Conservation (phyloP, 306 rosid genomes). For the Cercis canadensis region DNA sequence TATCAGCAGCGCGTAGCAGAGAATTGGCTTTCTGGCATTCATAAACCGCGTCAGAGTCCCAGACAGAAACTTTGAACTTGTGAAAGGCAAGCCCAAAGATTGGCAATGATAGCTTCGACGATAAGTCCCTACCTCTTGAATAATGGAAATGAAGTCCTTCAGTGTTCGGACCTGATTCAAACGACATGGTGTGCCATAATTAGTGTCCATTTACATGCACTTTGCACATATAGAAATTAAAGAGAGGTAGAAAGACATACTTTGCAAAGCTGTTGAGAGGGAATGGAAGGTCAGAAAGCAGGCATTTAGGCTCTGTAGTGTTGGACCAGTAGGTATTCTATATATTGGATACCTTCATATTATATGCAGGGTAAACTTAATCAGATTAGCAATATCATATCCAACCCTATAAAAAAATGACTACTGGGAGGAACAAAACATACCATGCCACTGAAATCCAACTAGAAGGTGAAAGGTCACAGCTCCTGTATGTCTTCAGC, state of each 20-base stretch:
- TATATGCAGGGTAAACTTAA: slow-evolving; percentile 12
- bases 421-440: slow-evolving; percentile 29
- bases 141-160: slow-evolving; percentile 56
- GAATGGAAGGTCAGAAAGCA: slow-evolving; percentile 89
- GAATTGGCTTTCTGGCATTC: slow-evolving; percentile 71
- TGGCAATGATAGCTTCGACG: slow-evolving; percentile 64
- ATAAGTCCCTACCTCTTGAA: slow-evolving; percentile 51
- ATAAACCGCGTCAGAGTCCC: slow-evolving; percentile 67
- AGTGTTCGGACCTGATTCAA: slow-evolving; percentile 60
- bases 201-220: slow-evolving; percentile 8
- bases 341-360: slow-evolving; percentile 88
- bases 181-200: slow-evolving; percentile 31
- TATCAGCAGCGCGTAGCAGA: slow-evolving; percentile 68
- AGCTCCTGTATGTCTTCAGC: slow-evolving; percentile 77
- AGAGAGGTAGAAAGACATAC: slow-evolving; percentile 47
- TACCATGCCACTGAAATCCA: slow-evolving; percentile 95
- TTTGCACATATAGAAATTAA: slow-evolving; percentile 26
- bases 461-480: slow-evolving; percentile 87
- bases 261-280: slow-evolving; percentile 61
- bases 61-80: slow-evolving; percentile 72
- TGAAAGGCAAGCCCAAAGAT: slow-evolving; percentile 82
- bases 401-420: slow-evolving; percentile 17
- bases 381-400: slow-evolving; percentile 29
- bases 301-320: slow-evolving; percentile 81
- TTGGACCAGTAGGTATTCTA: slow-evolving; percentile 94